These are phyloP conservation scores for Macrolepiota fuliginosa DNA, from an alignment of 768 basidiomycete genomes.

Conservation along the genomic window DNA sequence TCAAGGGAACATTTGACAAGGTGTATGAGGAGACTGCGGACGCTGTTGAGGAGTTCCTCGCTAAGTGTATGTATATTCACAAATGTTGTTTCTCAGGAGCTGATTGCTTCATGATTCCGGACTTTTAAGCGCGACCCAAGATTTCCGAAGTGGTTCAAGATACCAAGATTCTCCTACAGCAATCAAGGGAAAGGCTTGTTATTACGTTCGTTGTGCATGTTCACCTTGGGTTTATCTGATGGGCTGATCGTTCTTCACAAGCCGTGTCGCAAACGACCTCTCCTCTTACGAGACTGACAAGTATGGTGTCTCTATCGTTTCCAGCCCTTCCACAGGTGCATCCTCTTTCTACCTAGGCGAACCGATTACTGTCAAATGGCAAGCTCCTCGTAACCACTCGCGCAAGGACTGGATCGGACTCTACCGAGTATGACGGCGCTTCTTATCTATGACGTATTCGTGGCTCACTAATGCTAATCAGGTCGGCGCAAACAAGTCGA, in stretches of 20 bases:
- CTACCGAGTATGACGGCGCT: constrained; percentile 55
- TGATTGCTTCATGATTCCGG: constrained; percentile 11
- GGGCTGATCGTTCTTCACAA: constrained; percentile 24
- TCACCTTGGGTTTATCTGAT: neutral
- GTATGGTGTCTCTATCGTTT: constrained; percentile 68
- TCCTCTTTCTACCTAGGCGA: constrained; percentile 87
- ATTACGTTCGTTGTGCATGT: constrained; percentile 67
- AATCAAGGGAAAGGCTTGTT: constrained; percentile 86
- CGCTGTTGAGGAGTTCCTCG: constrained; percentile 90
- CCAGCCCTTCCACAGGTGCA: constrained; percentile 43
- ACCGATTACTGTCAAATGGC: constrained; percentile 83
- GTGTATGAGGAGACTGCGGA: constrained; percentile 94
- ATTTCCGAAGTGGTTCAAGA: constrained; percentile 91
- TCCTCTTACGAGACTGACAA: constrained; percentile 76
- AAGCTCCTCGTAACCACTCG: constrained; percentile 83
- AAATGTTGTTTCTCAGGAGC: neutral
- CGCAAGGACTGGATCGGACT: constrained; percentile 96
- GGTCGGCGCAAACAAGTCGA: constrained; percentile 87
- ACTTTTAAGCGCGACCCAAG: constrained; percentile 69
- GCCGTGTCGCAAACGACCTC: constrained; percentile 79
- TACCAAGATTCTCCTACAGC: constrained; percentile 86
- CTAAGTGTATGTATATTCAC: constrained; percentile 64
- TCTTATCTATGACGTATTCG: neutral
- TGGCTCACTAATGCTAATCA: constrained; percentile 25
- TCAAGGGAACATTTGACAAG: constrained; percentile 93